A percentile compares a stretch with the other conserved stretches of the same genome.
Conservation (phyloP, 805 yeast genomes). For the Wickerhamomyces ciferrii region DNA sequence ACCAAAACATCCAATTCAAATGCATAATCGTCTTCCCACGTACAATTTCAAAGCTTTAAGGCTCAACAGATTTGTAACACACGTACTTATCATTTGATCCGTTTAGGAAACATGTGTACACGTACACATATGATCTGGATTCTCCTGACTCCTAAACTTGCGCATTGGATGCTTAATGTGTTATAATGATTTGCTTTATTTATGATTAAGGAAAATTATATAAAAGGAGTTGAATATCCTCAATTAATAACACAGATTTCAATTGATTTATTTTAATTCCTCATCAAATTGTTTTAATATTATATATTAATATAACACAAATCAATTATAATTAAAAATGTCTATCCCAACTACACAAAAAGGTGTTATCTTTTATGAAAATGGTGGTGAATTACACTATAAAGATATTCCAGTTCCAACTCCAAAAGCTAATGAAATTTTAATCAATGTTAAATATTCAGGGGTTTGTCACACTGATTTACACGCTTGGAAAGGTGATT, state of each 20-base stretch:
- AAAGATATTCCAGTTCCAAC: constrained; percentile 52
- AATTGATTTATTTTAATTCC: too few species aligned
- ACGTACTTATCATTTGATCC: too few species aligned
- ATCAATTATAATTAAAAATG: not conserved
- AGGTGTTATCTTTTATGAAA: constrained; percentile 45
- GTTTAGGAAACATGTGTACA: too few species aligned
- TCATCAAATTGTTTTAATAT: not conserved
- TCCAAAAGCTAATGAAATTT: constrained; percentile 52
- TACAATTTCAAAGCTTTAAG: not conserved
- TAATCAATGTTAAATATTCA: constrained; percentile 55
- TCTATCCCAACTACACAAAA: constrained; percentile 44
- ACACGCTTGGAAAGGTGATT: constrained; percentile 67
- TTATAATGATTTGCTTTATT: not conserved
- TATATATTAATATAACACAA: not conserved
- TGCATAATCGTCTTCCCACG: not conserved
- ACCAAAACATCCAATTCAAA: not conserved
- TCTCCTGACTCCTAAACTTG: not conserved
- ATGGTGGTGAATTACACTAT: constrained; percentile 43
- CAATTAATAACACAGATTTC: too few species aligned
- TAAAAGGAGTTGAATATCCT: not conserved
- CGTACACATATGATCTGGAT: not conserved
- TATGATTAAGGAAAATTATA: not conserved
- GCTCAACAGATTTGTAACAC: too few species aligned
- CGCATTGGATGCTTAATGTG: not conserved
- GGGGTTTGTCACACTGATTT: constrained; percentile 66